Evolutionary conservation across 352 stramenopile genomes (phyloP).

Genomic region (Detonula confervacea): DNA sequence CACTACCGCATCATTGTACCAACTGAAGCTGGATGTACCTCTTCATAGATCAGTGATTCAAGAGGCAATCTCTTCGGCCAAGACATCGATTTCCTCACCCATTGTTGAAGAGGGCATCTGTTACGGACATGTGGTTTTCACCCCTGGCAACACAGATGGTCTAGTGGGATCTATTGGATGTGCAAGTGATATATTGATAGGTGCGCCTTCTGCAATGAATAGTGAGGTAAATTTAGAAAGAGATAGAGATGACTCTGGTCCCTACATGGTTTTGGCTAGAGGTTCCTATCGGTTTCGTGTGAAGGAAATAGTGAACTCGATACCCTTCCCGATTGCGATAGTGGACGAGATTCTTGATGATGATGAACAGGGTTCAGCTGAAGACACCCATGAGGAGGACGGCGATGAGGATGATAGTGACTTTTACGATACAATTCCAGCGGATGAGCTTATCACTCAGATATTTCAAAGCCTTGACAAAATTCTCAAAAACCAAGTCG

Average conservation of each 20-base stretch:
- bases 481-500: constrained; percentile 39
- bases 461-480: constrained; percentile 60
- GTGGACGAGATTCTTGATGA: constrained; percentile 82
- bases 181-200: constrained; percentile 71
- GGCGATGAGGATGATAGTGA: constrained; percentile 50
- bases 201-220: constrained; percentile 35
- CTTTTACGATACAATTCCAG: constrained; percentile 38
- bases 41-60: constrained; percentile 77
- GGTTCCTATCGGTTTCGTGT: constrained; percentile 78
- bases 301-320: constrained; percentile 74
- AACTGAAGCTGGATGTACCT: constrained; percentile 62
- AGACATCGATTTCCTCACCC: constrained; percentile 9
- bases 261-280: constrained; percentile 64
- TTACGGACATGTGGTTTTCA: constrained; percentile 74
- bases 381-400: constrained; percentile 48
- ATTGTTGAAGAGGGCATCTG: constrained; percentile 29
- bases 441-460: constrained; percentile 57
- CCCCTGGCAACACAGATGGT: constrained; percentile 27
- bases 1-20: constrained; percentile 74
- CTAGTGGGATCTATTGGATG: constrained; percentile 79
- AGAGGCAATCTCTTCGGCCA: constrained; percentile 51
- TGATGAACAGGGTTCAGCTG: constrained; percentile 42
- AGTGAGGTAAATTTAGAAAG: constrained; percentile 7
- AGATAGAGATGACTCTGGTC: constrained; percentile 43
- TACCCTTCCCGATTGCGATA: constrained; percentile 79